phyloP scores from a whole-genome alignment of 768 basidiomycete genomes.

The Lactarius trivialis region DNA sequence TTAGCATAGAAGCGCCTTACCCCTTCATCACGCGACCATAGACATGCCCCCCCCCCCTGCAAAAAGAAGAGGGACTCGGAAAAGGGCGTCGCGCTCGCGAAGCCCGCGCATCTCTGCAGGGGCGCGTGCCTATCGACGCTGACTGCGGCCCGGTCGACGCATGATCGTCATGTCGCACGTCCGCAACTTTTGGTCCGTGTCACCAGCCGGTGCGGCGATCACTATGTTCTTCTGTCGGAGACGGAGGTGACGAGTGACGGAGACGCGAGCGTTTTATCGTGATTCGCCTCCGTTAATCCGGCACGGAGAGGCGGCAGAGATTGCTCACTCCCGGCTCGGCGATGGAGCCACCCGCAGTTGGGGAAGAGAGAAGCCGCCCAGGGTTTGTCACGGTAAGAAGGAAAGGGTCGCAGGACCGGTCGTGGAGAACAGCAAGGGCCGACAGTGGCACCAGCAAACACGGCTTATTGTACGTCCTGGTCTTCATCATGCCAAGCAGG shows the following conservation, averaged over 20 bases:
- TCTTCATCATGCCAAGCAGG: not conserved
- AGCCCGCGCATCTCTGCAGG: conserved; percentile 50
- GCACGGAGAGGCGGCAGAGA: conserved; percentile 67
- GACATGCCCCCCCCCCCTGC: not conserved
- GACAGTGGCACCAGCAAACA: not conserved
- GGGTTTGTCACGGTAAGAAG: no score
- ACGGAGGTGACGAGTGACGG: not conserved
- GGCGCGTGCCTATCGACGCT: conserved; percentile 54
- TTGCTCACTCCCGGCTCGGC: conserved; percentile 63
- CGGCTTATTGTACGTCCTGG: not conserved
- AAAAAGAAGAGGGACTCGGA: not conserved
- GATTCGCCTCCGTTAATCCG: conserved; percentile 26
- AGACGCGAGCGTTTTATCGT: not conserved
- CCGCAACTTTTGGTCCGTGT: not conserved
- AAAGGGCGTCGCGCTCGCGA: conserved; percentile 63
- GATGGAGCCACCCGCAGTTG: conserved; percentile 24
- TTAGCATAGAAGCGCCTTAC: not conserved
- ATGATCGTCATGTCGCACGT: conserved; percentile 37
- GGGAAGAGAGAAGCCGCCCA: no score
- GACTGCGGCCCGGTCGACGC: conserved; percentile 56
- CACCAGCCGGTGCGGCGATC: not conserved
- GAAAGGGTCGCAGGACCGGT: conserved; percentile 8
- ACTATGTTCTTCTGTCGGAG: not conserved
- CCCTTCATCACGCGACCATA: not conserved
- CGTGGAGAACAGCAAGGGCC: conserved; percentile 24